phyloP scores from a whole-genome alignment of 2,329 filamentous ascomycete species.

The Fusarium verticillioides region DNA sequence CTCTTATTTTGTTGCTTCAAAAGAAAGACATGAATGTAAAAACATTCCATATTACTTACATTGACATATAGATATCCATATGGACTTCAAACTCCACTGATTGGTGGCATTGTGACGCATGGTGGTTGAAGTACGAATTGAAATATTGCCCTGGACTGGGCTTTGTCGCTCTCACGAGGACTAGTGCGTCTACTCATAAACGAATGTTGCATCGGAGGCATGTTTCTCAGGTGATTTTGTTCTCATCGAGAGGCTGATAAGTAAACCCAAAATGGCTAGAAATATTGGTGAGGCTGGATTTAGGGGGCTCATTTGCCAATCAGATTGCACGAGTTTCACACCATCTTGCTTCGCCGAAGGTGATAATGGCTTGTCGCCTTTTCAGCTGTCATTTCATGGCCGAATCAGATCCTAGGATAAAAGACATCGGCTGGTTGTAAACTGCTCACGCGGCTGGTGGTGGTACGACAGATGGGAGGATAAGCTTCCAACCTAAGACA shows the following conservation, averaged over 20 bases:
- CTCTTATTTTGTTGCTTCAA: rapidly evolving
- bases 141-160: background rate
- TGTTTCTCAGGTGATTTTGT: too few relatives aligned
- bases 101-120: background rate
- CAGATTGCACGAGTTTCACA: background rate
- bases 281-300: background rate
- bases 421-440: rapidly evolving
- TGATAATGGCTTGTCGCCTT: background rate
- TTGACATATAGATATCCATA: background rate
- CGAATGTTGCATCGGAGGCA: background rate
- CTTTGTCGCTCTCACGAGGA: background rate
- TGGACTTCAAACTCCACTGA: rapidly evolving
- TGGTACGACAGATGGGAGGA: background rate
- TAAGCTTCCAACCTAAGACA: rapidly evolving
- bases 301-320: background rate
- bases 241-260: background rate
- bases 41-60: background rate
- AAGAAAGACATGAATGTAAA: rapidly evolving
- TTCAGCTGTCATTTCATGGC: rapidly evolving
- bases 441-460: background rate
- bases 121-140: rapidly evolving
- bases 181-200: background rate
- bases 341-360: rapidly evolving
- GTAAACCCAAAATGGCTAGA: background rate
- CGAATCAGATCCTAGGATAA: rapidly evolving